Evolutionary conservation across 2,329 filamentous ascomycete genomes (phyloP).

Genomic region (Aspergillus melleus): DNA sequence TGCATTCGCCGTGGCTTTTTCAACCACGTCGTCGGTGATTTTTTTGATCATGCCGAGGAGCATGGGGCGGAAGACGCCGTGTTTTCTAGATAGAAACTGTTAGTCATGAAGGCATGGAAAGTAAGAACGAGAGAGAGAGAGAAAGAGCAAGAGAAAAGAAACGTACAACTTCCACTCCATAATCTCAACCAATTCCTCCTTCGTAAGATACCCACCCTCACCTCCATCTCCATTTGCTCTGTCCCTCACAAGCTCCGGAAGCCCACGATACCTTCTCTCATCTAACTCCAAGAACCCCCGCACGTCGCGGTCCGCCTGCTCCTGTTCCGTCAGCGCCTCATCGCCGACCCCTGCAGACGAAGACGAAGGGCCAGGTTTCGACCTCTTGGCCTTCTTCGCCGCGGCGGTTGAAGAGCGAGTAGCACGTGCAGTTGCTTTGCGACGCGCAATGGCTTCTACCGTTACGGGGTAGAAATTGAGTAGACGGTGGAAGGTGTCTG

Average conservation of each 20-base stretch:
- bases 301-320: constrained; percentile 16
- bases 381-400: constrained; percentile 2
- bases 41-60: constrained; percentile 42
- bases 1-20: constrained; percentile 28
- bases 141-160: neutral
- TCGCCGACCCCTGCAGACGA: neutral
- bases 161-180: constrained; percentile 49
- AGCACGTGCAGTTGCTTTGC: constrained; percentile 16
- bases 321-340: constrained; percentile 7
- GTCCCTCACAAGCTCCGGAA: constrained; percentile 28
- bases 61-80: constrained; percentile 41
- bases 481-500: constrained; percentile 26
- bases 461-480: constrained; percentile 29
- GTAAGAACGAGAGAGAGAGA: neutral
- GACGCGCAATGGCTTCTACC: constrained; percentile 23
- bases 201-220: constrained; percentile 25
- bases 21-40: constrained; percentile 30
- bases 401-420: neutral
- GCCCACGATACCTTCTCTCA: constrained; percentile 37
- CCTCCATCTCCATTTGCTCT: constrained; percentile 12
- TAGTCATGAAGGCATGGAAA: constrained; percentile 16
- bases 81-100: constrained; percentile 30
- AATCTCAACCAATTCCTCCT: constrained; percentile 37
- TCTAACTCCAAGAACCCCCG: constrained; percentile 35
- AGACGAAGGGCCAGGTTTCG: neutral